These are phyloP conservation scores for Aspergillus incahuasiensis DNA, from an alignment of 495 filamentous ascomycete species.

Conservation along the genomic window DNA sequence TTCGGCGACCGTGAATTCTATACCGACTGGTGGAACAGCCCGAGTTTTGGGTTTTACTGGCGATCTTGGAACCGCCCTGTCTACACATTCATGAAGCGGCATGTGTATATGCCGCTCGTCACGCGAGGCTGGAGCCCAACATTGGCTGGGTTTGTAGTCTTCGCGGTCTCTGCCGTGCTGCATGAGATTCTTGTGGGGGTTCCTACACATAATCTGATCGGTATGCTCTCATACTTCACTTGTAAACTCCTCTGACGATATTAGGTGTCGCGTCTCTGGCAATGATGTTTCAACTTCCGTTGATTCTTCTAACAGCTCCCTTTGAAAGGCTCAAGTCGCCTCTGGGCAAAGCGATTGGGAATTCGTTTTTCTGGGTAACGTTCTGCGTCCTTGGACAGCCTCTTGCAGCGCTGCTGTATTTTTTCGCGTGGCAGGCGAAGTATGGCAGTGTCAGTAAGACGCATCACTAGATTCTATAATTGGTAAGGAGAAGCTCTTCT, in stretches of 20 bases:
- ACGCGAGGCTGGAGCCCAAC: constrained; percentile 69
- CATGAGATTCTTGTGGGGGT: constrained; percentile 93
- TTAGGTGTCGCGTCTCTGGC: constrained; percentile 84
- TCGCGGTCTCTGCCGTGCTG: constrained; percentile 77
- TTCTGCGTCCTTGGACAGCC: constrained; percentile 95
- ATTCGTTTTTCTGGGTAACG: constrained; percentile 90
- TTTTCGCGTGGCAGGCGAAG: constrained; percentile 98
- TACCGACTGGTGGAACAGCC: constrained; percentile 95
- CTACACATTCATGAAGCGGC: constrained; percentile 89
- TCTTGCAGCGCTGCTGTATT: constrained; percentile 82
- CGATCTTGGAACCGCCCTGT: constrained; percentile 96
- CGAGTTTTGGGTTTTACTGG: constrained; percentile 85
- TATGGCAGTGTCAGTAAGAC: constrained; percentile 68
- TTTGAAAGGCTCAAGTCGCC: constrained; percentile 73
- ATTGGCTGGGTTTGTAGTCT: constrained; percentile 70
- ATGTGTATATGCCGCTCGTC: constrained; percentile 82
- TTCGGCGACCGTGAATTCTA: constrained; percentile 96
- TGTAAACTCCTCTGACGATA: constrained; percentile 11
- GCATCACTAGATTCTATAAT: constrained; percentile 2
- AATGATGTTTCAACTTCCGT: constrained; percentile 88
- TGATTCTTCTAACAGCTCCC: constrained; percentile 74
- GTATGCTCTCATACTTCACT: constrained; percentile 37
- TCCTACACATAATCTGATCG: constrained; percentile 91
- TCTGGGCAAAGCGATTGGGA: constrained; percentile 72
- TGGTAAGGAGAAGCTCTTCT: neutral